Evolutionary conservation across 2,329 filamentous ascomycete genomes (phyloP), one percentile per base, ranked within the genome.

Genomic region (Colletotrichum abscissum): DNA sequence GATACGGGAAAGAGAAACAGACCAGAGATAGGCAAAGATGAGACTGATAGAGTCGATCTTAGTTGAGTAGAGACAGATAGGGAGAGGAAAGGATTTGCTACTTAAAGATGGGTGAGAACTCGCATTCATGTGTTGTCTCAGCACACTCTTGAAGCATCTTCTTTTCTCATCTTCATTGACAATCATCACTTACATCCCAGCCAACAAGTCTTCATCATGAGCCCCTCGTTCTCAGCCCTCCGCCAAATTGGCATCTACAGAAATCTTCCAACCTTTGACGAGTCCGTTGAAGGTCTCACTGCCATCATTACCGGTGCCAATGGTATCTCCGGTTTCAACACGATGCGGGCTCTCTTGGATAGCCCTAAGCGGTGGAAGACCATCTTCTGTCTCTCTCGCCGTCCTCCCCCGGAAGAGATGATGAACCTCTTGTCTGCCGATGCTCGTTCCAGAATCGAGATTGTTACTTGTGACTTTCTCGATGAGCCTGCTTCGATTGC

Each of bases 261-360:
- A n/a, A 58, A 63, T 19, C 58, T 68, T 0, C 69, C 69, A 1
- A 59, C 35, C 2, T 72, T 68, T 19, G 58, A 72, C n/a, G 30
- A 62, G 1, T 63, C 64, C 1, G 0, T 68, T 1, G 16, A 30
- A 1, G 58, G 58, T 8, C 58, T 68, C 33, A 59, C 54, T 5
- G 69, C 69, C 54, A 63, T 72, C 12, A 58, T 72, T 16, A 68
- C 64, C 1, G 69, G 69, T 2, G 58, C 69, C 38, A 72, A 68
- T 35, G 64, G 64, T 16, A 72, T 72, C n/a, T 68, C 63, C 30
- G 69, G 64, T 4, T 66, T 63, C 58, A 63, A 68, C 58, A 52
- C 57, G 22, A 38, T 67, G 35, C 24, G 69, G 4, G 69, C 63
- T n/a, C 59, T 72, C 3, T 58, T 63, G 1, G 65, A 69, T 12